phyloP scores from a whole-genome alignment of 176 grass and related monocot genomes.

The Carex parvula region DNA sequence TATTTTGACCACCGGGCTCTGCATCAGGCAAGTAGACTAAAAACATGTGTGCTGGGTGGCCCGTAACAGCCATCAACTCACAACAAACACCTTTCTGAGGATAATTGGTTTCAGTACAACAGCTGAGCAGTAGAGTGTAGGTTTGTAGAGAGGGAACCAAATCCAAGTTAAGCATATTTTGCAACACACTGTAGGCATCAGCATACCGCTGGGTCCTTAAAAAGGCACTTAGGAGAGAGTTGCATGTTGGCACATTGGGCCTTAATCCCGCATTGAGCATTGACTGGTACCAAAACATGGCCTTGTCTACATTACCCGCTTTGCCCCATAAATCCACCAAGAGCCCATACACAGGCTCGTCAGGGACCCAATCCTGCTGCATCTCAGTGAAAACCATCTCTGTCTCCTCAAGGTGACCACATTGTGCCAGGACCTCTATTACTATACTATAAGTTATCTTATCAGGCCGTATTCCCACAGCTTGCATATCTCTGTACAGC shows the following conservation, averaged over 20 bases:
- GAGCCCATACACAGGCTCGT: conserved; percentile 89
- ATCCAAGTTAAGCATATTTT: conserved; percentile 65
- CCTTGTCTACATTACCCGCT: conserved; percentile 80
- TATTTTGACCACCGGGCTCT: conserved; percentile 71
- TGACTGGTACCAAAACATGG: conserved; percentile 63
- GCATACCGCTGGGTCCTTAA: conserved; percentile 62
- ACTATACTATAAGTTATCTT: conserved; percentile 98
- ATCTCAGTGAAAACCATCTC: conserved; percentile 84
- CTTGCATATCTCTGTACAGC: conserved; percentile 92
- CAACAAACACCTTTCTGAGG: conserved; percentile 57
- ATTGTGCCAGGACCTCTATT: conserved; percentile 82
- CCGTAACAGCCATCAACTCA: conserved; percentile 78
- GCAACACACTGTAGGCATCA: conserved; percentile 62
- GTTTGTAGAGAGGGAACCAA: conserved; percentile 87
- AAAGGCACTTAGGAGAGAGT: conserved; percentile 81
- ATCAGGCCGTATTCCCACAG: conserved; percentile 88
- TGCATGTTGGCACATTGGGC: conserved; percentile 91
- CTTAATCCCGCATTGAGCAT: conserved; percentile 84
- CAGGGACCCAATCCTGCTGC: conserved; percentile 79
- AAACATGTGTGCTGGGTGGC: conserved; percentile 86
- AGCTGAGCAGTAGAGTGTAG: conserved; percentile 87
- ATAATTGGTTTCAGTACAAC: conserved; percentile 48
- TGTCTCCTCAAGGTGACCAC: conserved; percentile 74
- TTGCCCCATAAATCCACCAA: conserved; percentile 97
- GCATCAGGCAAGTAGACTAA: conserved; percentile 74